A percentile compares a stretch with the other conserved stretches of the same genome.
Conservation (phyloP, 495 filamentous ascomycete species). For the Penicillium soppii region DNA sequence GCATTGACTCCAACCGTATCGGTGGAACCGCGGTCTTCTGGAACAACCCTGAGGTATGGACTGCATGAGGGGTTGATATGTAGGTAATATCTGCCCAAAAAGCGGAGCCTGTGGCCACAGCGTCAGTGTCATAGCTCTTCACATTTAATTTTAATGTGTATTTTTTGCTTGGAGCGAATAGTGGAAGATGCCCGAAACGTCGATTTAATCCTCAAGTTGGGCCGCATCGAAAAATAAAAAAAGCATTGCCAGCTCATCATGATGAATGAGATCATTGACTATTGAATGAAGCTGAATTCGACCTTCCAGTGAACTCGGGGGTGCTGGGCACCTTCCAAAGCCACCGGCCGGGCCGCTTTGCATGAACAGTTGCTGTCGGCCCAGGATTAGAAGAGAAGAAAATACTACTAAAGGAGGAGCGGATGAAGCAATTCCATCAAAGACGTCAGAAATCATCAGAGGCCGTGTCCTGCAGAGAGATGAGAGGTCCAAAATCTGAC, state of each 20-base stretch:
- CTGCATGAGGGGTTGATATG: conserved; percentile 14
- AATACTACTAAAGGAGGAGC: conserved; percentile 1
- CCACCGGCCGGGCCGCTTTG: conserved; percentile 37
- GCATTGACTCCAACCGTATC: conserved; percentile 20
- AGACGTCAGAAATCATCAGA: background rate
- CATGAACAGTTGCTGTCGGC: conserved; percentile 26
- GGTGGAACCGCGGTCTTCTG: conserved; percentile 21
- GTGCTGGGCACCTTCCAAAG: conserved; percentile 4
- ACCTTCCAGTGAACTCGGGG: background rate
- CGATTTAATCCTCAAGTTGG: conserved; percentile 6
- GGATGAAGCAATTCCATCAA: background rate
- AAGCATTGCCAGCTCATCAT: conserved; percentile 37
- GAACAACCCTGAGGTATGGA: conserved; percentile 20
- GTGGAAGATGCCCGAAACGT: conserved; percentile 2
- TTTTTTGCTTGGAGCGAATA: background rate
- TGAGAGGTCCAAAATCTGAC: conserved; percentile 2
- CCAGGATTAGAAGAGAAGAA: background rate
- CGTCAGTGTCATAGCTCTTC: conserved; percentile 14
- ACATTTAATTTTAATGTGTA: conserved; percentile 11
- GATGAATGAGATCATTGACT: conserved; percentile 15
- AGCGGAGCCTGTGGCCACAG: conserved; percentile 12
- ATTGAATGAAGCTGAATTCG: background rate
- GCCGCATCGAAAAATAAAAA: conserved; percentile 4
- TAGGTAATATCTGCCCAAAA: conserved; percentile 20
- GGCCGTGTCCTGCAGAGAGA: conserved; percentile 1